A percentile compares a stretch with the other conserved stretches of the same genome.
Evolutionary conservation across 164 flowering plant genomes (phyloP).

Genomic region (Macadamia integrifolia): DNA sequence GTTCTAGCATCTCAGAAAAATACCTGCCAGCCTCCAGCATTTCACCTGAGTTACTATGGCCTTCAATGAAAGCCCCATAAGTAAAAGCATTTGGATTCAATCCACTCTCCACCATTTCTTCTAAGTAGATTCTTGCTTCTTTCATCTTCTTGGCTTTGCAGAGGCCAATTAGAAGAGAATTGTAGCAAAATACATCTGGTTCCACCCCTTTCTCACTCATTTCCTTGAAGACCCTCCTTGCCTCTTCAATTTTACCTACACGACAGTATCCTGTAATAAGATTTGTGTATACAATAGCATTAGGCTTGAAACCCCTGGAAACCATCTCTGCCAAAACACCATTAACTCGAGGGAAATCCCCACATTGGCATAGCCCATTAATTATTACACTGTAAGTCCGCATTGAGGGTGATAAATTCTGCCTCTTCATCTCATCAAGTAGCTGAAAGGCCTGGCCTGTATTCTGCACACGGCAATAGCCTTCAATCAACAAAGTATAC

Average conservation of each 20-base stretch:
- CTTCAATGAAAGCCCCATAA: conserved; percentile 63
- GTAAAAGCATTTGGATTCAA: conserved; percentile 49
- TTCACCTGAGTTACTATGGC: conserved; percentile 46
- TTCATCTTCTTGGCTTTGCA: conserved; percentile 55
- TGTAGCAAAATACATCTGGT: conserved; percentile 67
- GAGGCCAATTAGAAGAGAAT: conserved; percentile 51
- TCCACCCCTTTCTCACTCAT: conserved; percentile 52
- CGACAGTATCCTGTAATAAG: conserved; percentile 43
- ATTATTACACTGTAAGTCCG: conserved; percentile 43
- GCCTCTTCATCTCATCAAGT: conserved; percentile 50
- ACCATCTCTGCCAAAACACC: conserved; percentile 36
- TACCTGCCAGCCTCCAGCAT: conserved; percentile 45
- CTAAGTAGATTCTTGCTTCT: conserved; percentile 43
- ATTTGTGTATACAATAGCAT: conserved; percentile 40
- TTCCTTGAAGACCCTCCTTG: conserved; percentile 30
- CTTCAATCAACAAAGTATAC: conserved; percentile 52
- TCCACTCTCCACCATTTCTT: conserved; percentile 48
- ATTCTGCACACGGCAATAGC: conserved; percentile 34
- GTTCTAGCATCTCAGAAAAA: conserved; percentile 50
- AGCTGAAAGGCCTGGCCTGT: conserved; percentile 31
- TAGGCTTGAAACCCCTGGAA: conserved; percentile 41
- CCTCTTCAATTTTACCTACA: conserved; percentile 44
- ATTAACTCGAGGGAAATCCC: conserved; percentile 38
- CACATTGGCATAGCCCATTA: conserved; percentile 37
- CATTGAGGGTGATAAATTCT: conserved; percentile 31